Base-by-base conservation (phyloP, 2,329 filamentous ascomycete genomes). In the Aspergillus fructus region DNA sequence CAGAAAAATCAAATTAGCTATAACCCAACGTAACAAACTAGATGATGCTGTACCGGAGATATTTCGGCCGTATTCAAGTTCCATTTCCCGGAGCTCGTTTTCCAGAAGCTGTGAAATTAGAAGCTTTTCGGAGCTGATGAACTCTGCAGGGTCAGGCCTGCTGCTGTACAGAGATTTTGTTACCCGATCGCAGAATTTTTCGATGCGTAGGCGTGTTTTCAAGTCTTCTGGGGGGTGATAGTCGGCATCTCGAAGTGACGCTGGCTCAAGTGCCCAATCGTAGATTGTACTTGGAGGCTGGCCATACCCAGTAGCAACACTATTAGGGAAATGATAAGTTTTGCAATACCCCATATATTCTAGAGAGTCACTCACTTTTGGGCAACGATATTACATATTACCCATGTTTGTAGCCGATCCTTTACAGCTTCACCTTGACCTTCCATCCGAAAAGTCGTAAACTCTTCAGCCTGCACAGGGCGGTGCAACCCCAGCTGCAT, bases 371-470 rank as follows among this genome's bases (percentile, higher is more conserved):
- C 78, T 68, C 69, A 83, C 82, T 83, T 85, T 63, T 88, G 85
- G n/a, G 85, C 84, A 9, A 87, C 84, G 56, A 87, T 82, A 64
- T 88, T 88, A 73, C 85, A 87, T 4, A 85, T 81, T 1, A 84
- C 83, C 85, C 85, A 89, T 3, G 85, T 88, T 64, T 85, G 80
- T 34, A 87, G 73, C 15, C 85, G 78, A 69, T 88, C 85, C 39
- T 83, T 81, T 54, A 87, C 78, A 55, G 86, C 85, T 66, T 86
- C 84, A 27, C 85, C 82, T 61, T 81, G 75, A 13, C 86, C 71
- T 55, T 85, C 74, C 62, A 79, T 75, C 17, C 73, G 71, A 62
- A 79, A 79, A 5, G 78, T 79, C 4, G 73, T 77, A 56, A 80
- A 80, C 58, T 80, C 78, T 64, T 86, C 83, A 1, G 85, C 80